Percentiles rank a stretch among this genome's conserved stretches.
Conservation (phyloP, 331 rosid genomes). For the Prunus yedoensis region DNA sequence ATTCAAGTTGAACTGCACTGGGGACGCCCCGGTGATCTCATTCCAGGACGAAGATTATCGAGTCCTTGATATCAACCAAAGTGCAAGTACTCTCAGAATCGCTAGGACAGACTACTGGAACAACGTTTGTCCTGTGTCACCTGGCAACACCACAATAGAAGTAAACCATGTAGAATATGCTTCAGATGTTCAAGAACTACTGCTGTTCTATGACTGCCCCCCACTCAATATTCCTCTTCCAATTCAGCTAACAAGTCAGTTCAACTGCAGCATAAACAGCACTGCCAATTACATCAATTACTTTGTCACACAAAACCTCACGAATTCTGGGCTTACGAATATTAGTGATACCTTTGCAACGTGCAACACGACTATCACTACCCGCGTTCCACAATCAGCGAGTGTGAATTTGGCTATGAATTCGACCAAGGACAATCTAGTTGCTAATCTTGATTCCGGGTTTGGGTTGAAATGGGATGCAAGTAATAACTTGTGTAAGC, state of each 20-base stretch:
- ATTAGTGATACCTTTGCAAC: neutral
- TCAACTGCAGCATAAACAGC: constrained; percentile 24
- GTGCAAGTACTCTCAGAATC: neutral
- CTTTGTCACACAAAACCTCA: neutral
- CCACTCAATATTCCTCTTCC: neutral
- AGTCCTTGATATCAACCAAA: constrained; percentile 1
- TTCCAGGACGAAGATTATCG: neutral
- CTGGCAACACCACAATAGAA: neutral
- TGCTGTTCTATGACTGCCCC: constrained; percentile 25
- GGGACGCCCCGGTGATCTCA: neutral
- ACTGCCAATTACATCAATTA: neutral
- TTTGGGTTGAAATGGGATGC: constrained; percentile 31
- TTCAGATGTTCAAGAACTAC: constrained; percentile 14
- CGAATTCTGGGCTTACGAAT: neutral
- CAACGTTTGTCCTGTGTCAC: neutral
- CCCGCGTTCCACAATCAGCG: constrained; percentile 12
- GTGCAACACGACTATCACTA: neutral
- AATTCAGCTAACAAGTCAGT: neutral
- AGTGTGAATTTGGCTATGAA: neutral
- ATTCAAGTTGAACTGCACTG: constrained; percentile 9
- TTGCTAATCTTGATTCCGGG: neutral
- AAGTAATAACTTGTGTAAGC: constrained; percentile 26
- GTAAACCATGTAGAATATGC: neutral
- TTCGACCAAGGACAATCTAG: neutral
- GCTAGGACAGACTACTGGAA: constrained; percentile 2